Percentiles rank a stretch among this genome's conserved stretches.
These are phyloP conservation scores for Mortierella sp. DNA, from an alignment of 371 early-diverging fungal species.

Conservation along the genomic window DNA sequence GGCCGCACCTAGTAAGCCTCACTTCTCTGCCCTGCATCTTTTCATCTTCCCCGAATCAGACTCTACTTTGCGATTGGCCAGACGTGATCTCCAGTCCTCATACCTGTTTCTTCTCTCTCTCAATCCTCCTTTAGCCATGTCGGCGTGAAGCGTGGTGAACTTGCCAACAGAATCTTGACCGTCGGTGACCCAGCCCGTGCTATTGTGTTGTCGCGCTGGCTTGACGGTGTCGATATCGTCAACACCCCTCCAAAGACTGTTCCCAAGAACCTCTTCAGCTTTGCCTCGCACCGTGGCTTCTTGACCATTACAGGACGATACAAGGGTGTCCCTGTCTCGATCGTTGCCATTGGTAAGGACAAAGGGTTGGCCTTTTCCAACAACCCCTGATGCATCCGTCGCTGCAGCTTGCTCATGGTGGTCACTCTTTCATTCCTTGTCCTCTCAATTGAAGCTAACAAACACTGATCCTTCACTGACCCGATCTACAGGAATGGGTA, in stretches of 20 bases:
- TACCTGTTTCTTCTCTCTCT: background rate
- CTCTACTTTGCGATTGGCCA: too few relatives aligned
- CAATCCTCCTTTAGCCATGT: slow-evolving; percentile 66
- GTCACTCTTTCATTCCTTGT: too few relatives aligned
- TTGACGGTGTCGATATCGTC: slow-evolving; percentile 68
- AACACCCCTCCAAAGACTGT: slow-evolving; percentile 55
- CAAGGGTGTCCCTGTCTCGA: slow-evolving; percentile 80
- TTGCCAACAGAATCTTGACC: slow-evolving; percentile 91
- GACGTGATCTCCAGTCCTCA: background rate
- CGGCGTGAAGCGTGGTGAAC: slow-evolving; percentile 81
- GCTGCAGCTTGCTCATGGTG: too few relatives aligned
- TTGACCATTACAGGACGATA: slow-evolving; percentile 93
- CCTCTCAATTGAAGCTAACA: too few relatives aligned
- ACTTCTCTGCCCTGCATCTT: background rate
- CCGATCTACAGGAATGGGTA: slow-evolving; percentile 67
- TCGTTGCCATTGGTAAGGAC: slow-evolving; percentile 90
- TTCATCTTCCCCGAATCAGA: too few relatives aligned
- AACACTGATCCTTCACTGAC: background rate
- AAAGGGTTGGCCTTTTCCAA: too few relatives aligned
- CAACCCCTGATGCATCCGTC: too few relatives aligned
- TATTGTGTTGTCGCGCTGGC: slow-evolving; percentile 65
- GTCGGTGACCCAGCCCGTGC: slow-evolving; percentile 94
- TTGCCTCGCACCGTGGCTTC: slow-evolving; percentile 84
- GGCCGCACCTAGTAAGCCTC: slow-evolving; percentile 78
- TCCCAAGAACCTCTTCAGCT: slow-evolving; percentile 59